Evolutionary conservation across 1,284 basidiomycete genomes (phyloP).

Genomic region (Puccinia brachypodii): DNA sequence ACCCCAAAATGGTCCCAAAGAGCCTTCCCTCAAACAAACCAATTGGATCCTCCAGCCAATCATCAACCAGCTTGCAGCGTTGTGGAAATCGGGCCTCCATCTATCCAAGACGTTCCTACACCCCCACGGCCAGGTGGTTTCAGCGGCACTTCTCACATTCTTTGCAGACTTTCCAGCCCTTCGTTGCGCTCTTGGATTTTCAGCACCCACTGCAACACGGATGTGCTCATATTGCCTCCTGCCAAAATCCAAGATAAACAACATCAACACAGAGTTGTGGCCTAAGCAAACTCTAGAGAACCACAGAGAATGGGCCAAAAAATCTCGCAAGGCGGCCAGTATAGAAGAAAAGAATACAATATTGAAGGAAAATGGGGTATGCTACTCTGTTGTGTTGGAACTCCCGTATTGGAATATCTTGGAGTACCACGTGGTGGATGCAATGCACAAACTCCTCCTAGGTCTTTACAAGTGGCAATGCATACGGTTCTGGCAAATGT

Average conservation of each 20-base stretch:
- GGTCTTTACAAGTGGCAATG: constrained; percentile 6
- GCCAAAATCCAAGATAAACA: not conserved
- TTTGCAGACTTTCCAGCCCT: constrained; percentile 49
- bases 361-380: not conserved
- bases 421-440: constrained; percentile 12
- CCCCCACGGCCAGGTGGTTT: not conserved
- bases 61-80: constrained; percentile 53
- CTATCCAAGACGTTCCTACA: not conserved
- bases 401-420: constrained; percentile 29
- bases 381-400: constrained; percentile 19
- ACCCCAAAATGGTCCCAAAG: constrained; percentile 54
- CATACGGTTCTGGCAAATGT: constrained; percentile 17
- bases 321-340: not conserved
- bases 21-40: constrained; percentile 50
- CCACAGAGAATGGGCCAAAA: not conserved
- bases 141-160: constrained; percentile 25
- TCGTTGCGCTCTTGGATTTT: constrained; percentile 44
- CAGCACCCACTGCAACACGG: constrained; percentile 1
- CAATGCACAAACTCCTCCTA: constrained; percentile 28
- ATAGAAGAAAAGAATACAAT: not conserved
- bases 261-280: constrained; percentile 3
- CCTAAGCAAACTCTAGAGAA: not conserved
- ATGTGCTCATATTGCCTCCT: constrained; percentile 48
- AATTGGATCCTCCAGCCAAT: constrained; percentile 54
- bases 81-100: constrained; percentile 56